Conservation (phyloP, 1,284 basidiomycete genomes). For the Cerioporus squamosus region DNA sequence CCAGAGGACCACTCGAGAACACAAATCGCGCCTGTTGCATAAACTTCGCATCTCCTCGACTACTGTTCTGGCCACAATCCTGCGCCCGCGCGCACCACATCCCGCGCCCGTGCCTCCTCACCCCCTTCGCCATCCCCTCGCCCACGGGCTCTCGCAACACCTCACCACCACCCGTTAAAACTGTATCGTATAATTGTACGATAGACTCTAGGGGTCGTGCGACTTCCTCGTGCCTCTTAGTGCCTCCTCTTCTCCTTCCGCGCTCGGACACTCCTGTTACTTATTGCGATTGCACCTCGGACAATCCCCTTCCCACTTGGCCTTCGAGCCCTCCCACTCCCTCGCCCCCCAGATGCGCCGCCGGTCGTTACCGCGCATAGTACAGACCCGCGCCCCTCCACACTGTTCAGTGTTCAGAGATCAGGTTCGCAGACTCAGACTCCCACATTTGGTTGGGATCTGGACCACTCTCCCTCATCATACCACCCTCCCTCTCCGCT, state of each 20-base stretch:
- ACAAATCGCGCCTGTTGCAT: constrained; percentile 26
- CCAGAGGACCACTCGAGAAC: constrained; percentile 20
- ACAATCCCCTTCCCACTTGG: not conserved
- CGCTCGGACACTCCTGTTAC: constrained; percentile 16
- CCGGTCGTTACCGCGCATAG: constrained; percentile 7
- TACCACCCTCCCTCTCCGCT: constrained; percentile 13
- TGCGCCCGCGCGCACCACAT: not conserved
- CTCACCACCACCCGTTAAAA: constrained; percentile 11
- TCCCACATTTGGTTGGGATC: not conserved
- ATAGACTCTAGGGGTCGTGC: constrained; percentile 20
- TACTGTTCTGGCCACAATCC: not conserved
- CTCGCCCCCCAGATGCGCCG: not conserved
- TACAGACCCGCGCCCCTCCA: not conserved
- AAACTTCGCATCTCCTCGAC: constrained; percentile 1
- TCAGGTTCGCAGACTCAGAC: not conserved
- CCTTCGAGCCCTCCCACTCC: not conserved
- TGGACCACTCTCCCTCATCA: constrained; percentile 5
- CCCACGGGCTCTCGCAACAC: not conserved
- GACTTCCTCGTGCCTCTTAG: constrained; percentile 23
- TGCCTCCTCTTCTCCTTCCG: constrained; percentile 8
- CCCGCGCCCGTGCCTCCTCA: not conserved
- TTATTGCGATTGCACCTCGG: constrained; percentile 6
- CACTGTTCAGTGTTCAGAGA: not conserved
- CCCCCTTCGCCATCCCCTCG: not conserved
- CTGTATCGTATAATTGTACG: constrained; percentile 27